These are phyloP conservation scores for Malus hybrid DNA, from an alignment of 331 rosid species.

Conservation along the genomic window DNA sequence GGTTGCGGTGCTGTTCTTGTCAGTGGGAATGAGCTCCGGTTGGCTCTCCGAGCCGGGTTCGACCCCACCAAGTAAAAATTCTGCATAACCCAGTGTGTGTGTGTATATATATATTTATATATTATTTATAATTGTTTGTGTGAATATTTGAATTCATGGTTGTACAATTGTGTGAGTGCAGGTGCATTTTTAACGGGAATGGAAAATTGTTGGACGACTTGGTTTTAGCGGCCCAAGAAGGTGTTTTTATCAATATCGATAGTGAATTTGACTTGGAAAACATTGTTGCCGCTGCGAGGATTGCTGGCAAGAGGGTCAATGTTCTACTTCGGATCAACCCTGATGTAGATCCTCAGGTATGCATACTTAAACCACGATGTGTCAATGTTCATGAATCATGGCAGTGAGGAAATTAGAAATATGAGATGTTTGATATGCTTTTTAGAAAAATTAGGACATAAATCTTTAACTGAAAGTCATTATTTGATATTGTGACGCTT, in stretches of 20 bases:
- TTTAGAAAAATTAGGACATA: neutral
- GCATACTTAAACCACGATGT: neutral
- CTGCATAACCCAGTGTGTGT: neutral
- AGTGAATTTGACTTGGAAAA: conserved; percentile 87
- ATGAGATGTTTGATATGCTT: neutral
- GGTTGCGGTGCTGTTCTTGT: conserved; percentile 99
- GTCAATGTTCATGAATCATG: neutral
- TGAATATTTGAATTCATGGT: neutral
- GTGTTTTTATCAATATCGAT: conserved; percentile 81
- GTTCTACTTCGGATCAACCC: conserved; percentile 68
- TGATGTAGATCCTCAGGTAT: conserved; percentile 76
- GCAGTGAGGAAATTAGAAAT: neutral
- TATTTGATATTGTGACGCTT: neutral
- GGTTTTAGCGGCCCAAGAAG: conserved; percentile 75
- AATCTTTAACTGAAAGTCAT: neutral
- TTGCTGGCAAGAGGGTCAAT: conserved; percentile 61
- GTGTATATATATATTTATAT: neutral
- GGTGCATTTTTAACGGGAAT: conserved; percentile 89
- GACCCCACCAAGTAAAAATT: conserved; percentile 67
- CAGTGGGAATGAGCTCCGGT: conserved; percentile 81
- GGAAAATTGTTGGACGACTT: conserved; percentile 87
- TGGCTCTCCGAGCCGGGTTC: conserved; percentile 82
- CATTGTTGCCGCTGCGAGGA: conserved; percentile 70
- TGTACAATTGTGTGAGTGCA: conserved; percentile 7
- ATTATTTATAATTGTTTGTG: no score